Conservation (phyloP, 805 yeast species). For the Myxozyma neglecta region DNA sequence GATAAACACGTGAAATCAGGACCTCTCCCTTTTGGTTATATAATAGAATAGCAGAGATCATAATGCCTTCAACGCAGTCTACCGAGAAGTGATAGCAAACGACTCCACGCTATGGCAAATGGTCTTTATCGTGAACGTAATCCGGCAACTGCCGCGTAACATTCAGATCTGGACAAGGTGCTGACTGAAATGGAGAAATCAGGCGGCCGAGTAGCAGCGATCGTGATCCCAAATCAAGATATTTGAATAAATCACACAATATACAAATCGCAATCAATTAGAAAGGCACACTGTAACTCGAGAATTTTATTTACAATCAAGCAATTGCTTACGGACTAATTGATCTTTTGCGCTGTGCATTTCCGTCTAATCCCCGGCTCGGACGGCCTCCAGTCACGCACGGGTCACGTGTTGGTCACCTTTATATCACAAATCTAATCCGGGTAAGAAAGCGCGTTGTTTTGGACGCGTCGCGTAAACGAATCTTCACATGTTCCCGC, state of each 20-base stretch:
- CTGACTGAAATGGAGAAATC: no score
- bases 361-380: neutral
- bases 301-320: no score
- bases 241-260: no score
- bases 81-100: neutral
- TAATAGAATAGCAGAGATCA: conserved; percentile 83
- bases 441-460: neutral
- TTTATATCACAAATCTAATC: neutral
- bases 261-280: no score
- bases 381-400: neutral
- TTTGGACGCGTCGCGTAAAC: neutral
- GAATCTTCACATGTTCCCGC: neutral
- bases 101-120: neutral
- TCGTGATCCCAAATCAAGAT: no score
- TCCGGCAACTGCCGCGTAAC: neutral
- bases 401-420: neutral
- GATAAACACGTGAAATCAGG: conserved; percentile 67
- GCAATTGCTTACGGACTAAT: no score
- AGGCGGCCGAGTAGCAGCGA: no score
- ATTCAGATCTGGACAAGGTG: no score
- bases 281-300: no score
- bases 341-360: neutral
- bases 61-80: conserved; percentile 35
- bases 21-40: conserved; percentile 82
- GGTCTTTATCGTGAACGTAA: neutral